Percentiles rank a stretch among this genome's conserved stretches.
Conservation (phyloP, 768 basidiomycete species). For the Cyclocybe aegerita region DNA sequence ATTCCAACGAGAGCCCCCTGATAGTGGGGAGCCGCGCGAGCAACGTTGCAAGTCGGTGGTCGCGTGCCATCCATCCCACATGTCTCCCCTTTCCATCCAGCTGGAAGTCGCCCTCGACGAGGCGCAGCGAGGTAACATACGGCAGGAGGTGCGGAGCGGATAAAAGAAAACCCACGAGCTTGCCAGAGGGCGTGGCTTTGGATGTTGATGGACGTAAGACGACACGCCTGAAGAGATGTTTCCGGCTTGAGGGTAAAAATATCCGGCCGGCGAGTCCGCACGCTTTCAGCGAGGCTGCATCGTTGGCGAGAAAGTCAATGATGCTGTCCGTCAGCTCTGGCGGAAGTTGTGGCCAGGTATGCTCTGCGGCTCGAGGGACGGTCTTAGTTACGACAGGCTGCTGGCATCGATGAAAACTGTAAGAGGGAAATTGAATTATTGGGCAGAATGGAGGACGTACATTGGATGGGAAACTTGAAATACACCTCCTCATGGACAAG, state of each 20-base stretch:
- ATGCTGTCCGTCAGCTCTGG: constrained; percentile 8
- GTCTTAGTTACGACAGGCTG: neutral
- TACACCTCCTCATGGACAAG: no score
- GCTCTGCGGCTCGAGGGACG: neutral
- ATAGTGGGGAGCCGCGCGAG: no score
- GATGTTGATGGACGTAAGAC: neutral
- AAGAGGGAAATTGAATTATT: no score
- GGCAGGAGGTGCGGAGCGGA: neutral
- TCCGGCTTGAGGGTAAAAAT: constrained; percentile 6
- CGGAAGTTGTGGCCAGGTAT: neutral
- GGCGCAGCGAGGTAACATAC: constrained; percentile 5
- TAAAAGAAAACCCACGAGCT: neutral
- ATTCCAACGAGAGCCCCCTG: no score
- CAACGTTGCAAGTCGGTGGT: no score
- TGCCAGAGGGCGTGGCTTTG: neutral
- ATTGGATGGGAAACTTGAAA: no score
- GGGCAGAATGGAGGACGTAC: no score
- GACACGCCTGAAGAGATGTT: constrained; percentile 5
- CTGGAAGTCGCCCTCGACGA: neutral
- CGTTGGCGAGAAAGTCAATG: constrained; percentile 7
- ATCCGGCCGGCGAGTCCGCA: constrained; percentile 1
- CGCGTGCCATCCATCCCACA: no score
- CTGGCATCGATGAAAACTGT: no score
- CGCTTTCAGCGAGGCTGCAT: neutral
- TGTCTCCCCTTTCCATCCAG: no score